Evolutionary conservation across 129 eudicot genomes (phyloP).

Genomic region (Tagetes patula): DNA sequence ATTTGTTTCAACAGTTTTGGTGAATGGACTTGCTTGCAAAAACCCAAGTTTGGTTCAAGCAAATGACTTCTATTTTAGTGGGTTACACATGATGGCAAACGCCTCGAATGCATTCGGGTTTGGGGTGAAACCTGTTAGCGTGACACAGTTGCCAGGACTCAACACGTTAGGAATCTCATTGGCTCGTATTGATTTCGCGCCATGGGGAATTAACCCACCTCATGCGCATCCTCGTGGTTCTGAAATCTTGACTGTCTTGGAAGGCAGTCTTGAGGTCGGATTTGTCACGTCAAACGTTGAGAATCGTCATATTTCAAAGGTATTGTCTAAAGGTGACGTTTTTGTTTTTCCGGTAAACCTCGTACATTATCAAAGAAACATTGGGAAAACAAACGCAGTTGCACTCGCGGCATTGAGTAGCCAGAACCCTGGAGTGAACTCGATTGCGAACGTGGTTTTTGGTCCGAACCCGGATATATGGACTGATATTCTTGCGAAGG

Average conservation of each 20-base stretch:
- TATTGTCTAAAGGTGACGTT: constrained; percentile 31
- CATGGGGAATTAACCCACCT: constrained; percentile 41
- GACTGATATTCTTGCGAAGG: constrained; percentile 34
- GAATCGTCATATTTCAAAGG: constrained; percentile 31
- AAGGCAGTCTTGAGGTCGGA: constrained; percentile 42
- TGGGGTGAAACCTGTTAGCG: constrained; percentile 24
- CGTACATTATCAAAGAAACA: constrained; percentile 36
- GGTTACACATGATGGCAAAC: constrained; percentile 37
- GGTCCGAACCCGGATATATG: constrained; percentile 37
- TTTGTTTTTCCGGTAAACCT: constrained; percentile 38
- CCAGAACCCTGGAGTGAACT: constrained; percentile 36
- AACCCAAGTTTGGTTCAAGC: constrained; percentile 31
- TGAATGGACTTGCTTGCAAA: constrained; percentile 39
- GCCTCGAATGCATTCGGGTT: constrained; percentile 30
- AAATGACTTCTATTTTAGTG: constrained; percentile 32
- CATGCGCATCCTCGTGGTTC: constrained; percentile 43
- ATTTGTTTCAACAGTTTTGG: constrained; percentile 21
- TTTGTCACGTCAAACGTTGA: constrained; percentile 37
- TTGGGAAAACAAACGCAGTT: constrained; percentile 30
- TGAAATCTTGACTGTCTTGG: constrained; percentile 34
- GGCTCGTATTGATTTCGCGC: constrained; percentile 35
- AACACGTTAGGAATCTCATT: constrained; percentile 42
- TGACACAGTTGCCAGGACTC: constrained; percentile 37
- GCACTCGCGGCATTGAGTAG: constrained; percentile 30
- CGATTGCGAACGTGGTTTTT: constrained; percentile 31